Evolutionary conservation across 129 eudicot species (phyloP), one percentile per base, ranked within the genome.

Genomic region (Scalesia atractyloides): DNA sequence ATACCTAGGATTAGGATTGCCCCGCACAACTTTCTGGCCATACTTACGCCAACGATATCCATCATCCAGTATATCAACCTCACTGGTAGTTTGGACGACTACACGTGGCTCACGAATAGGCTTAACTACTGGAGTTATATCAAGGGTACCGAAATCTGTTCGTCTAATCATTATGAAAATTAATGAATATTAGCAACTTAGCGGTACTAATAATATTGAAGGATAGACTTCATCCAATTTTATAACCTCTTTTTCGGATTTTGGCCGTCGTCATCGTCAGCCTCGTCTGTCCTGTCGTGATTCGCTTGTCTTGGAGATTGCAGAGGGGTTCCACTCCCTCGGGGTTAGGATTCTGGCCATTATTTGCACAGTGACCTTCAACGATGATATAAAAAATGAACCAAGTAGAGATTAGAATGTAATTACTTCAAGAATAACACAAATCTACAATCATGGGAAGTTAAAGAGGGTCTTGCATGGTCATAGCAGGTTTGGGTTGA

Each of bases 21-120:
- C 98, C 44, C 98, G 84, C 69, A 94, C 98, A 44, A 94, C 98
- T 82, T 94, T 94, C 84, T 94, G 98, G 56, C 98, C 98, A 86
- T 94, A 94, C 72, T 94, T 94, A 65, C 97, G 93, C 98, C 98
- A 94, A 52, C 97, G 82, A 47, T 94, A 94, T 59, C 98, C 98
- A 88, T 94, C 98, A 83, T 94, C 98, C 64, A 94, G 86, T 81
- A 94, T 88, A 80, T 94, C 98, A 72, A 94, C 97, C 82, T 94
- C 98, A 52, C 98, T 94, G 64, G 90, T 80, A n/a, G 98, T 94
- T 88, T 94, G 98, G 60, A 94, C 97, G 20, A 94, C 97, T 63
- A 94, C 98, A 52, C 97, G 92, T 37, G 98, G 97, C 66, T 94
- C 98, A 22, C 97, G 96, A 39, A 94, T 94, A 37, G 98, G 98